A percentile compares a stretch with the other conserved stretches of the same genome.
These are phyloP conservation scores for Aspergillus coremiiformis DNA, from an alignment of 495 filamentous ascomycete species.

Conservation along the genomic window DNA sequence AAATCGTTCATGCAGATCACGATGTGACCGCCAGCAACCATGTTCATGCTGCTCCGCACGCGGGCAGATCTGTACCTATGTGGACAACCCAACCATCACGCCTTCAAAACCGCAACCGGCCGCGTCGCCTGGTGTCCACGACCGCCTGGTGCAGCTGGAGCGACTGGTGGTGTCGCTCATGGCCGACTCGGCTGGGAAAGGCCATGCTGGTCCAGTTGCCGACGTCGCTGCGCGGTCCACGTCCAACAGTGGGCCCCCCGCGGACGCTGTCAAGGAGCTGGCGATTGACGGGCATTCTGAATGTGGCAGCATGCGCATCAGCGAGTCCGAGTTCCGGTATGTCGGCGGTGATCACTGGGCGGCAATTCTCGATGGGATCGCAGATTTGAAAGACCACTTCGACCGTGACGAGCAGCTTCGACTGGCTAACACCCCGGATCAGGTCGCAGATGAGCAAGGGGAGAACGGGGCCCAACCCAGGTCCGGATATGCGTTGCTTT, in stretches of 20 bases:
- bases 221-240: too few relatives aligned
- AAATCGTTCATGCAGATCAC: too few relatives aligned
- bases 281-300: conserved; percentile 19
- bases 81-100: too few relatives aligned
- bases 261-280: conserved; percentile 2
- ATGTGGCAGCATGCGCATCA: conserved; percentile 25
- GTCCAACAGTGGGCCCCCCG: too few relatives aligned
- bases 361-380: conserved; percentile 24
- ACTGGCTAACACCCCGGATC: conserved; percentile 9
- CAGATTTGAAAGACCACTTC: conserved; percentile 23
- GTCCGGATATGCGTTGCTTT: conserved; percentile 17
- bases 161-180: conserved; percentile 19
- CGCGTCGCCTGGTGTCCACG: conserved; percentile 5
- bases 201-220: not conserved
- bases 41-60: conserved; percentile 17
- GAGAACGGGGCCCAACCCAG: not conserved
- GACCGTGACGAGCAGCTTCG: conserved; percentile 24
- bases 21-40: conserved; percentile 19
- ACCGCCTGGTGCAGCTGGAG: conserved; percentile 19
- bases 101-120: too few relatives aligned
- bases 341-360: conserved; percentile 24
- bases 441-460: conserved; percentile 5
- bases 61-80: conserved; percentile 17
- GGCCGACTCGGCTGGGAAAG: conserved; percentile 12
- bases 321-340: conserved; percentile 15